Evolutionary conservation across 805 yeast genomes (phyloP).

Genomic region (Candida bentonensis): DNA sequence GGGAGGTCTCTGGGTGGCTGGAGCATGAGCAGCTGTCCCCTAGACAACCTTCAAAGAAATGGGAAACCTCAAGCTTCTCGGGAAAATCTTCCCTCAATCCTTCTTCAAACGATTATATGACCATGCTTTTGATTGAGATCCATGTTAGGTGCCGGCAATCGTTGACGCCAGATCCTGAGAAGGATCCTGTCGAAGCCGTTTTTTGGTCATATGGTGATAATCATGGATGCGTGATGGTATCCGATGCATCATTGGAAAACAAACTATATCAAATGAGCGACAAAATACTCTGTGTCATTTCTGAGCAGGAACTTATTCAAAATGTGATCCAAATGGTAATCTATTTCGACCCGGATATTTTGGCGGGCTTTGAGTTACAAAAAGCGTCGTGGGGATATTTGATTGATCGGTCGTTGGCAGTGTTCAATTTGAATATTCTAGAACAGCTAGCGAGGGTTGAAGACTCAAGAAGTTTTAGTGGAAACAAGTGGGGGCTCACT

Average conservation of each 20-base stretch:
- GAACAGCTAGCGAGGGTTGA: conserved; percentile 47
- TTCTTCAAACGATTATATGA: conserved; percentile 23
- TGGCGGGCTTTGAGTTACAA: conserved; percentile 77
- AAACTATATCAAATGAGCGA: background rate
- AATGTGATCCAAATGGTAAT: conserved; percentile 42
- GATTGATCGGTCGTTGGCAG: conserved; percentile 37
- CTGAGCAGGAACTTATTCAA: conserved; percentile 48
- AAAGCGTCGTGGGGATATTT: conserved; percentile 82
- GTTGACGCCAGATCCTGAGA: conserved; percentile 48
- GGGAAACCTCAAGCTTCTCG: background rate
- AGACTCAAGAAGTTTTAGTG: conserved; percentile 27
- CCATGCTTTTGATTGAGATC: conserved; percentile 52
- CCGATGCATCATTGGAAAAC: conserved; percentile 5
- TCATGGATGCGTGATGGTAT: conserved; percentile 21
- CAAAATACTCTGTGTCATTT: conserved; percentile 23
- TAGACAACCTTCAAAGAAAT: too few relatives aligned
- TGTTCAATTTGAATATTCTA: conserved; percentile 20
- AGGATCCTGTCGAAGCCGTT: conserved; percentile 44
- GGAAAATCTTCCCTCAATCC: background rate
- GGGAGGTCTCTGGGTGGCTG: too few relatives aligned
- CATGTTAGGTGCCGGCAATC: conserved; percentile 41
- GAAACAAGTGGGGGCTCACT: conserved; percentile 66
- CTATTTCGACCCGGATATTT: conserved; percentile 69
- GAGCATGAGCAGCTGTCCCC: too few relatives aligned
- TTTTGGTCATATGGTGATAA: conserved; percentile 49